Evolutionary conservation across 495 filamentous ascomycete species (phyloP), one percentile per base, ranked within the genome.

Genomic region (Chaetomium tenue): DNA sequence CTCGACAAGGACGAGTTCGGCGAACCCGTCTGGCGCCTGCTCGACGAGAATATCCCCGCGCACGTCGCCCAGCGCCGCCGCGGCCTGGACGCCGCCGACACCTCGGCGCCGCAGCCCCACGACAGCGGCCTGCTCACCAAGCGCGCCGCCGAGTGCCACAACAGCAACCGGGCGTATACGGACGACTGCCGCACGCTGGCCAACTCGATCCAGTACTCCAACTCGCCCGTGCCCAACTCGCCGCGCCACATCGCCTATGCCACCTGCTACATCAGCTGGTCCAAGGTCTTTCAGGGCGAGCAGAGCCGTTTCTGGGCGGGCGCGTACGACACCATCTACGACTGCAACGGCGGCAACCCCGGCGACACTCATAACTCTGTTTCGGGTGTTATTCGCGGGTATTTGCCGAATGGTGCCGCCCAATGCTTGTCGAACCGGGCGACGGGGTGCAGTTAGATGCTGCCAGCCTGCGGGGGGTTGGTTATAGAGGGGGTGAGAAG

Each of bases 131-230:
- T 54, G 1, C 51, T 54, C 12, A 15, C 16, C 51, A 54, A 54
- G 51, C 51, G 51, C 26, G 51, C 51, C 0, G 25, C 51, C 16
- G 51, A 54, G 16, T 54, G 51, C 51, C 51, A 54, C 51, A 33
- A 13, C 51, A 54, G 30, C 51, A 54, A 54, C 51, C 51, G 51
- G 12, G 51, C 51, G 13, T 44, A 44, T 15, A 11, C 50, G 23
- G 50, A 52, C 23, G 50, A 52, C 50, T 52, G 50, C 50, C 20
- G 22, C 50, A 52, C 25, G 22, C 50, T 52, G 23, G 25, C 25
- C 23, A 30, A 52, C 50, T 52, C 50, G 50, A 52, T 52, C 50
- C 50, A 52, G 50, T 26, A 52, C 50, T 52, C 50, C 20, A 52
- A 28, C 6, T 28, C 50, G 23, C 50, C 50, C 50, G 50, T 52